Evolutionary conservation across 805 yeast species (phyloP).

Genomic region (Barnettozyma sucrosica): DNA sequence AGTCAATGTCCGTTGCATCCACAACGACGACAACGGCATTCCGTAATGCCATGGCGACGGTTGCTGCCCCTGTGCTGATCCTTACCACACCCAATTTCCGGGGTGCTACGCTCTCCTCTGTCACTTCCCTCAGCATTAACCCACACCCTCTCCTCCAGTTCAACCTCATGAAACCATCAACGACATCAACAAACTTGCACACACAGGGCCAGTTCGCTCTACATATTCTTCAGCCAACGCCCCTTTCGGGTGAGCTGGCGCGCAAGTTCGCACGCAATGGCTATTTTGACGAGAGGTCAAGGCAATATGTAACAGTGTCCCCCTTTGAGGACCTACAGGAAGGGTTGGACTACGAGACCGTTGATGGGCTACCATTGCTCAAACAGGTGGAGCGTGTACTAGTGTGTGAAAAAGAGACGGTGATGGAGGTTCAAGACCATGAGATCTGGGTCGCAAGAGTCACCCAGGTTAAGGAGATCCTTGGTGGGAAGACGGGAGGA

Average conservation of each 20-base stretch:
- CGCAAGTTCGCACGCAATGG: slow-evolving; percentile 57
- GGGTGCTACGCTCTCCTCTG: slow-evolving; percentile 85
- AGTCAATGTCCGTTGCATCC: background rate
- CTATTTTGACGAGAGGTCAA: slow-evolving; percentile 28
- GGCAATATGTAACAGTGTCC: slow-evolving; percentile 21
- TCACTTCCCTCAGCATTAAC: slow-evolving; percentile 70
- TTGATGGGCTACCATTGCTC: slow-evolving; percentile 42
- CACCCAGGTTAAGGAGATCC: slow-evolving; percentile 40
- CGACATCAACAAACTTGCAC: slow-evolving; percentile 66
- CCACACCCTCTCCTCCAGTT: slow-evolving; percentile 81
- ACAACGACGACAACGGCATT: slow-evolving; percentile 11
- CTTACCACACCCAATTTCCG: slow-evolving; percentile 48
- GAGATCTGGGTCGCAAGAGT: slow-evolving; percentile 89
- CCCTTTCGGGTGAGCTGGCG: slow-evolving; percentile 51
- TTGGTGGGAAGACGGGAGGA: slow-evolving; percentile 50
- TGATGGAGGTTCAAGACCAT: slow-evolving; percentile 68
- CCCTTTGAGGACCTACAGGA: slow-evolving; percentile 46
- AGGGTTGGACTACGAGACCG: slow-evolving; percentile 29
- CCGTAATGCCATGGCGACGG: slow-evolving; percentile 38
- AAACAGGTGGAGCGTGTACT: slow-evolving; percentile 50
- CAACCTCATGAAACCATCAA: slow-evolving; percentile 81
- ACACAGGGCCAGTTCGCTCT: slow-evolving; percentile 56
- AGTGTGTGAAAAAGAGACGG: slow-evolving; percentile 50
- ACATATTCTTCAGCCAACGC: slow-evolving; percentile 65
- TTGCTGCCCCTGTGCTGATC: slow-evolving; percentile 52